Base-by-base conservation (phyloP, 768 basidiomycete genomes). In the Tricholoma matsutake region DNA sequence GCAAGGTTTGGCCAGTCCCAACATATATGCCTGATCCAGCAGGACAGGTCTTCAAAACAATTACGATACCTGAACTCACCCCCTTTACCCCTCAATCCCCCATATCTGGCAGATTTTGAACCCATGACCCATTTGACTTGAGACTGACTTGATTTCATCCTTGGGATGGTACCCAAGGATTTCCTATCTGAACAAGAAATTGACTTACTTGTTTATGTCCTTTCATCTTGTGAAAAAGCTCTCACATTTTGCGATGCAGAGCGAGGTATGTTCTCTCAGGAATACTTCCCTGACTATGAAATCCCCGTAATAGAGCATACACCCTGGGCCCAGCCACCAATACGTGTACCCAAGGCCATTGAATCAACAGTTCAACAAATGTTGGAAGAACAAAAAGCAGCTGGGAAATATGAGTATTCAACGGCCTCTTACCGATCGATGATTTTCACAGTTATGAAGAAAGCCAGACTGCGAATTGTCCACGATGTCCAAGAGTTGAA, bases 391-490 rank as follows among this genome's bases (percentile, higher is more conserved):
- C 22, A 25, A 25, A 25, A 25, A 25, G 22, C 22, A 25, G 22
- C 22, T 25, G 22, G 22, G 3, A 25, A 25, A 25, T 25, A 25
- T 25, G 22, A 25, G 22, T 25, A 25, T 25, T 25, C 22, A 1
- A 25, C 22, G 3, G 65, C 1, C 51, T 71, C 71, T 1, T 73
- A 72, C 43, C 59, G 67, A 1, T 68, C 61, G 0, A 41, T 65
- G 5, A 54, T 68, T 60, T 74, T 71, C 39, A 41, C 68, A 1
- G 71, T 75, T 0, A 35, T 53, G 3, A 77, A 71, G 63, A 71
- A 69, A 35, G 1, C 1, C 22, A 67, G 72, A 0, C 63, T 80
- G 0, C 62, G 73, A 0, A 28, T 78, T 0, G 71, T 80, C 0
- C 64, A 73, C n/a, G 69, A 72, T 52, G 63, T 45, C 6, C 43